Conservation (phyloP, 495 filamentous ascomycete genomes). For the Xylaria flabelliformis region DNA sequence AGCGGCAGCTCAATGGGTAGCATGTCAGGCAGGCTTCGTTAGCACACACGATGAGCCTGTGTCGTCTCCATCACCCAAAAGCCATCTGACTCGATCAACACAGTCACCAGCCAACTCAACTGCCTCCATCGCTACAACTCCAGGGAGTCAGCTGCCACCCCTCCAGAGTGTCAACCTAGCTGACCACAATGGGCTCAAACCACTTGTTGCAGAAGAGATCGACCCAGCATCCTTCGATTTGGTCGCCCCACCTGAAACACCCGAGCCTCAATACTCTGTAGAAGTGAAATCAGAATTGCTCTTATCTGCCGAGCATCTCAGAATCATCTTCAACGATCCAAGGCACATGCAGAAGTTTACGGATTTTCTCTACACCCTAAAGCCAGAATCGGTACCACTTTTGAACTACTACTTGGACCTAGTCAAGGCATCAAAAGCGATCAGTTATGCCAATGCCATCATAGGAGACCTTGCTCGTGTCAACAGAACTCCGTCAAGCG, state of each 20-base stretch:
- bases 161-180: constrained; percentile 41
- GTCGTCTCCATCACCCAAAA: constrained; percentile 10
- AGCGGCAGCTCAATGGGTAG: constrained; percentile 23
- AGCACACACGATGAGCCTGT: constrained; percentile 16
- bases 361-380: constrained; percentile 65
- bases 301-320: constrained; percentile 69
- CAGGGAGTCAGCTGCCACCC: constrained; percentile 45
- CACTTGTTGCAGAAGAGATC: constrained; percentile 52
- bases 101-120: constrained; percentile 30
- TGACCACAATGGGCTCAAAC: constrained; percentile 55
- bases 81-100: constrained; percentile 21
- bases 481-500: constrained; percentile 51
- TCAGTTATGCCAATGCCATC: constrained; percentile 72
- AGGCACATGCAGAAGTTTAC: constrained; percentile 67
- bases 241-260: constrained; percentile 44
- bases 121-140: constrained; percentile 31
- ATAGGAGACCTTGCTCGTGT: constrained; percentile 56
- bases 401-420: constrained; percentile 75
- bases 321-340: constrained; percentile 67
- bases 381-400: constrained; percentile 67
- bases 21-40: constrained; percentile 20
- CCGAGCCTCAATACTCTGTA: constrained; percentile 51
- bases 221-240: constrained; percentile 63
- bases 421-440: constrained; percentile 71
- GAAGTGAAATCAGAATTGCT: constrained; percentile 68